Evolutionary conservation across 495 filamentous ascomycete species (phyloP).

Genomic region (Penicillium cataractarum): DNA sequence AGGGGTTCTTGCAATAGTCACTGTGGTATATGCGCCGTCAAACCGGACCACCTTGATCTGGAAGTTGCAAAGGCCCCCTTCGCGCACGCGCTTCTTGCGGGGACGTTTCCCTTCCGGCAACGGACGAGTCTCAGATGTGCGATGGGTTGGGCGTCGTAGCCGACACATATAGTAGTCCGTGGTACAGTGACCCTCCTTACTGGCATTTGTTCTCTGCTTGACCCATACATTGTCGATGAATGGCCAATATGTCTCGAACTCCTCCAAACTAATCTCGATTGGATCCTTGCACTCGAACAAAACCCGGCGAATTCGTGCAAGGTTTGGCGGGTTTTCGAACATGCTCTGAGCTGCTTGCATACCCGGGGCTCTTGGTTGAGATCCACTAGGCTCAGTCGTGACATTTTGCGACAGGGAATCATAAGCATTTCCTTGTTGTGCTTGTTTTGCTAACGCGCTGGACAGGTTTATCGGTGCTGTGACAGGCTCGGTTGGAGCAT

Average conservation of each 20-base stretch:
- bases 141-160: constrained; percentile 48
- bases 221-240: constrained; percentile 60
- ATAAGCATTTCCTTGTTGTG: constrained; percentile 16
- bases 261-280: constrained; percentile 54
- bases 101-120: constrained; percentile 55
- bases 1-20: constrained; percentile 46
- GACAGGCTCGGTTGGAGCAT: constrained; percentile 11
- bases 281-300: constrained; percentile 56
- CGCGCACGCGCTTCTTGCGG: constrained; percentile 52
- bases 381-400: background rate
- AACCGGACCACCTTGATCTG: constrained; percentile 55
- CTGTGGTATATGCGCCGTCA: constrained; percentile 50
- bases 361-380: background rate
- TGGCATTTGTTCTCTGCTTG: constrained; percentile 54
- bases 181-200: constrained; percentile 52
- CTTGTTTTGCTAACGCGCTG: constrained; percentile 31
- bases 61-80: constrained; percentile 56
- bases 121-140: constrained; percentile 46
- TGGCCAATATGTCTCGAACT: constrained; percentile 58
- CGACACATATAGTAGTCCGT: constrained; percentile 59
- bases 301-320: constrained; percentile 49
- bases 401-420: background rate
- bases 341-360: constrained; percentile 25
- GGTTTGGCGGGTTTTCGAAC: constrained; percentile 50
- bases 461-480: constrained; percentile 28